Base-by-base conservation (phyloP, 2,329 filamentous ascomycete genomes). In the Sporothrix globosa region DNA sequence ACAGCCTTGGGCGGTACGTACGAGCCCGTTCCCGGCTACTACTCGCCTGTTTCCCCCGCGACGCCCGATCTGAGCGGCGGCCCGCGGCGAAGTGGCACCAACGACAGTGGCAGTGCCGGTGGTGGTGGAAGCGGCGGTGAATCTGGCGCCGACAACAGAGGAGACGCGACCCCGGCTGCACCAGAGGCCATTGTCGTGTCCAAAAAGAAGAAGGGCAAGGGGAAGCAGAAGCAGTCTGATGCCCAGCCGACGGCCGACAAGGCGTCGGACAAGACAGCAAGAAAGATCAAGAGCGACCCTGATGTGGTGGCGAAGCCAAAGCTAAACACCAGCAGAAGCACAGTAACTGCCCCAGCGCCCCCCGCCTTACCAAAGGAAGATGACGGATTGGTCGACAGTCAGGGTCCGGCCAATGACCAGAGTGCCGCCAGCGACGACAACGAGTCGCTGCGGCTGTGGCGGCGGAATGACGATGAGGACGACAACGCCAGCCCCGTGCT, bases 21-120 rank as follows among this genome's bases (percentile, higher is more conserved):
- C 77, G 90, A 65, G 79, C 81, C 70, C 75, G 80, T 65, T 13
- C 69, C 72, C 1, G 58, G 58, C 27, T 72, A 73, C 34, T 67
- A 54, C 21, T 34, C 50, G 9, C 69, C 69, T 4, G 39, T 68
- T 0, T 68, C 73, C 13, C 66, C 71, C 2, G 30, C 39, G 7
- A 27, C 66, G 9, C 46, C 50, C 66, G 69, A 30, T 56, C 30
- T n/a, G 19, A 65, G 66, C 24, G 53, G 41, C n/a, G 14, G 52
- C 4, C 24, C 9, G n/a, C 27, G n/a, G 52, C 60, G 34, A 34
- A 58, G 53, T 61, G 58, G 58, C 41, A 63, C 44, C 65, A 41
- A 63, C 39, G 39, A 50, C 10, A 41, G 52, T 21, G 58, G 58
- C 58, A 65, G 70, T 44, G 46, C 52, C 71, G 41, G 34, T 34